These are phyloP conservation scores for Blepharisma undulans DNA, from an alignment of 169 alveolate species.

Conservation along the genomic window DNA sequence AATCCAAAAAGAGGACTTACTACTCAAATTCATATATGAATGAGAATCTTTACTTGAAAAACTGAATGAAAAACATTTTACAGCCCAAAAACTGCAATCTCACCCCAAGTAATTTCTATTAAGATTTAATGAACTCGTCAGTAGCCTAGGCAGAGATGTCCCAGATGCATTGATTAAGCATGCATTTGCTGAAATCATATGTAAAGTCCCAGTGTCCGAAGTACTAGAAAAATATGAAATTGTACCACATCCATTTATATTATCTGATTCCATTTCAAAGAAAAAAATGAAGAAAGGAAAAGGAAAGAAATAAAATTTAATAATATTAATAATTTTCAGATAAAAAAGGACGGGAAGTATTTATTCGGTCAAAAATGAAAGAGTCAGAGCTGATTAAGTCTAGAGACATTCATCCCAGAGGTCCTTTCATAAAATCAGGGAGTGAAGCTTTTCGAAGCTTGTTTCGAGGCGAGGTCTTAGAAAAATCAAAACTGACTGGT, in stretches of 20 bases:
- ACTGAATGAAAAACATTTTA: not conserved
- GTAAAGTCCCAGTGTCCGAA: not conserved
- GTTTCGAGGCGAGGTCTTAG: not conserved
- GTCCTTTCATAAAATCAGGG: not conserved
- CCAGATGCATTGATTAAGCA: not conserved
- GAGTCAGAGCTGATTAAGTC: not conserved
- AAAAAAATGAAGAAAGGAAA: not conserved
- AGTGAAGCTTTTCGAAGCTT: not conserved
- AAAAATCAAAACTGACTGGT: not conserved
- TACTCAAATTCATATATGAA: not conserved
- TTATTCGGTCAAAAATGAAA: not conserved
- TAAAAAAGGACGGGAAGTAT: not conserved
- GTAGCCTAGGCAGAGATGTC: not conserved
- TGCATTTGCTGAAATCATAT: not conserved
- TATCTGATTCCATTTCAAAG: not conserved
- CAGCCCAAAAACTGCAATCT: not conserved
- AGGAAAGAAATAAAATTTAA: not conserved
- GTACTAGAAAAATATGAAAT: not conserved
- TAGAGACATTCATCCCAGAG: not conserved
- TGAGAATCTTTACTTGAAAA: not conserved
- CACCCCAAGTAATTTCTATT: not conserved
- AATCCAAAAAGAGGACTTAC: not conserved
- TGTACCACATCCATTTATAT: not conserved
- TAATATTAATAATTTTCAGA: not conserved
- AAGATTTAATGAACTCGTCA: not conserved